Evolutionary conservation across 495 filamentous ascomycete species (phyloP), one percentile per base, ranked within the genome.

Genomic region (Lasiosphaeria ovina): DNA sequence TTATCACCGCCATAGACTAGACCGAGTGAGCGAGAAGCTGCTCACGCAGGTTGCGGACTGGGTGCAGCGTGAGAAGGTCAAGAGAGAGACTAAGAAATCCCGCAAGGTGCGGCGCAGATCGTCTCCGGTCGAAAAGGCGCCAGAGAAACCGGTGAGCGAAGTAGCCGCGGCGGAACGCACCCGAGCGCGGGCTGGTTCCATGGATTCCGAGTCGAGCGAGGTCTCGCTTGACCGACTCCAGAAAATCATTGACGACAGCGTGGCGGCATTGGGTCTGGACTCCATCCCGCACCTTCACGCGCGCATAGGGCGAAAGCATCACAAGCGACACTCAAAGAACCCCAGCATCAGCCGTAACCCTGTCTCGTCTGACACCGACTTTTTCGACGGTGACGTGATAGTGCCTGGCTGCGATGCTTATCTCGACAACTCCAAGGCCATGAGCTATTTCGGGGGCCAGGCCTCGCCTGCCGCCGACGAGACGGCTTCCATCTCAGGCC

Each of bases 381-480:
- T 84, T 63, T 79, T 83, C 12, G 90, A 93, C 55, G 78, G 80
- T 12, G 90, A 94, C 50, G 77, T 84, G 31, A 63, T 86, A 35
- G 88, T 93, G 3, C 91, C 91, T 6, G 82, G 78, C 61, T 93
- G 91, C 59, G 91, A 97, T 66, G 89, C 81, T 12, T 70, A 84
- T 4, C 82, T 97, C 35, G 91, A 97, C 70, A 97, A 97, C 67
- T 89, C 91, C 6, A 93, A 91, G 72, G 93, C 91, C 0, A 71
- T 95, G 59, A 82, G 87, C 33, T 96, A 93, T 69, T 80, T 76
- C 16, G 85, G 84, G 16, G 89, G 88, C 10, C 74, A 73, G 44
- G 79, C 81, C 24, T 24, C 24, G 24, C 24, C 24, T 6, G 78
- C 72, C 11, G 76, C 77, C 6, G 79, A 83, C 33, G 77, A 80